phyloP scores from a whole-genome alignment of 169 alveolate genomes.

The Babesia ovis region DNA sequence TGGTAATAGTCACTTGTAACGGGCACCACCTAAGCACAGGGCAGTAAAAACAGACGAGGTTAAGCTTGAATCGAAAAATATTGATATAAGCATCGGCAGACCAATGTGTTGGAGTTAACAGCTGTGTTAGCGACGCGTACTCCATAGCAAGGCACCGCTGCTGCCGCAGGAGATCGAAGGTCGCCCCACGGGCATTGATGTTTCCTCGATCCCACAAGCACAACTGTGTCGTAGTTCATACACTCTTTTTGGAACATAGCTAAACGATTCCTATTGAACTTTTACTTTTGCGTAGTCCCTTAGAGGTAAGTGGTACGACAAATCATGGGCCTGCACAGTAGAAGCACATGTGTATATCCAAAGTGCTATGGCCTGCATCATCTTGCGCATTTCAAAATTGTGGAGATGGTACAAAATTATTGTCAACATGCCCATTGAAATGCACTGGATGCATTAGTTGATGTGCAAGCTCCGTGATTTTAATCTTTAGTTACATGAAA shows the following conservation, averaged over 20 bases:
- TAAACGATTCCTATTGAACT: neutral
- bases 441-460: conserved; percentile 12
- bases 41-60: no score
- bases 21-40: no score
- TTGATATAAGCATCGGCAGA: no score
- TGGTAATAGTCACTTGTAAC: no score
- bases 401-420: neutral
- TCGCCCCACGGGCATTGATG: conserved; percentile 29
- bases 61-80: no score
- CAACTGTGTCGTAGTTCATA: conserved; percentile 8
- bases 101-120: no score
- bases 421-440: neutral
- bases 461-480: neutral
- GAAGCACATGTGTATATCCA: conserved; percentile 13
- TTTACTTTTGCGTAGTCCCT: neutral
- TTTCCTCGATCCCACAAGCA: conserved; percentile 7
- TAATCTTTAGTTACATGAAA: neutral
- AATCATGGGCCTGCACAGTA: neutral
- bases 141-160: conserved; percentile 1
- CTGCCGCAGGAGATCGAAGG: neutral
- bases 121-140: no score
- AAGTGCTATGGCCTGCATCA: neutral
- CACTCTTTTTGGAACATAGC: neutral
- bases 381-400: neutral
- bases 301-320: neutral